Percentiles rank a stretch among this genome's conserved stretches.
Conservation (phyloP, 2,329 filamentous ascomycete species). For the Exophiala calicioides region DNA sequence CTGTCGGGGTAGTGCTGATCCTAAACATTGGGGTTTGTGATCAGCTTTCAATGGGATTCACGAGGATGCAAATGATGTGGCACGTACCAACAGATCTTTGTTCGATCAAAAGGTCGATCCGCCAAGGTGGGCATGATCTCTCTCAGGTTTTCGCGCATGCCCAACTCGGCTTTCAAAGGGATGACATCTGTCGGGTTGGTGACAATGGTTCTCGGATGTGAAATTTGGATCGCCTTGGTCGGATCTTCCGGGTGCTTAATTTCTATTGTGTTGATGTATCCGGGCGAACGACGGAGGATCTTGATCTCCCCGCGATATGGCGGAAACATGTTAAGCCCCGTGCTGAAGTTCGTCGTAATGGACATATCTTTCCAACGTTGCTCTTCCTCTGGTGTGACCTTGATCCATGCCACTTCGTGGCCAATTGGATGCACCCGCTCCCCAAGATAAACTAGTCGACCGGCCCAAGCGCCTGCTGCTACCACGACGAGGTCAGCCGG, state of each 20-base stretch:
- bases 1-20: conserved; percentile 24
- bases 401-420: conserved; percentile 35
- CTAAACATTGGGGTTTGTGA: conserved; percentile 17
- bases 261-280: conserved; percentile 30
- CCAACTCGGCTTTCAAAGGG: conserved; percentile 30
- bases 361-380: conserved; percentile 34
- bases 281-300: conserved; percentile 29
- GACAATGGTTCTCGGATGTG: conserved; percentile 30
- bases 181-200: conserved; percentile 32
- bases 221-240: conserved; percentile 25
- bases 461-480: conserved; percentile 33
- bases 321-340: conserved; percentile 35
- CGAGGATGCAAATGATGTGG: neutral
- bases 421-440: conserved; percentile 21
- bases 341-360: conserved; percentile 34
- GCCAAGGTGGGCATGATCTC: conserved; percentile 32
- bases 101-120: conserved; percentile 29
- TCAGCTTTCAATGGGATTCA: conserved; percentile 5
- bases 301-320: conserved; percentile 35
- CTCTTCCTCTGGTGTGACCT: conserved; percentile 30
- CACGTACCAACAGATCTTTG: conserved; percentile 32
- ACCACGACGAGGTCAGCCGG: conserved; percentile 25
- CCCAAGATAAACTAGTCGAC: conserved; percentile 29
- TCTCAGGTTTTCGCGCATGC: conserved; percentile 27
- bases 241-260: conserved; percentile 30